Conservation (phyloP, 2,329 filamentous ascomycete species). For the Cladophialophora psammophila region DNA sequence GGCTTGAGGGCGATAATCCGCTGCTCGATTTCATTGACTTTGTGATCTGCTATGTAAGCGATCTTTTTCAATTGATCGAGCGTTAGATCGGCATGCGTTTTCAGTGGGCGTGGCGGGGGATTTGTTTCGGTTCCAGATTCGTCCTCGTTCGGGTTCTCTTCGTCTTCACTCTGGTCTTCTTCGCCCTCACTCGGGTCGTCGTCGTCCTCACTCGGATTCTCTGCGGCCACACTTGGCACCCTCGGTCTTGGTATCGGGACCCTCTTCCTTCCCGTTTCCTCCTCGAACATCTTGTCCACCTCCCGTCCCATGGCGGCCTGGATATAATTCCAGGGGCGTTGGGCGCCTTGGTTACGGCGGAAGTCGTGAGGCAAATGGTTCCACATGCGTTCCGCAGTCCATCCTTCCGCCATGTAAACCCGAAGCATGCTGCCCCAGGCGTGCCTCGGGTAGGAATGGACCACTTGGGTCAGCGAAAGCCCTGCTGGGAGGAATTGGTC, state of each 20-base stretch:
- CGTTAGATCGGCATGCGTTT: too few relatives aligned
- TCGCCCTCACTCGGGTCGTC: neutral
- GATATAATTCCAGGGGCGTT: slow-evolving; percentile 38
- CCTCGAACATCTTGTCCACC: slow-evolving; percentile 31
- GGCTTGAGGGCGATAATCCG: too few relatives aligned
- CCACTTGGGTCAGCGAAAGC: slow-evolving; percentile 32
- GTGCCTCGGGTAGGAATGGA: slow-evolving; percentile 34
- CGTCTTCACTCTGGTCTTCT: too few relatives aligned
- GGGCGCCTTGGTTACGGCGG: slow-evolving; percentile 7
- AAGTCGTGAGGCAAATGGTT: slow-evolving; percentile 26
- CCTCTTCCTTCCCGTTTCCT: slow-evolving; percentile 2
- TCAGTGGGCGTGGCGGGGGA: too few relatives aligned
- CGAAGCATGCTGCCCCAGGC: slow-evolving; percentile 37
- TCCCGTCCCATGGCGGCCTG: slow-evolving; percentile 36
- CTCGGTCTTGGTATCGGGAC: neutral
- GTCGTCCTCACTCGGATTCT: neutral
- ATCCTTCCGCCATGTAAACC: slow-evolving; percentile 36
- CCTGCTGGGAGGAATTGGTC: slow-evolving; percentile 29
- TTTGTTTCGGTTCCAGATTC: too few relatives aligned
- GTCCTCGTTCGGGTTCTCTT: too few relatives aligned
- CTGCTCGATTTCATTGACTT: too few relatives aligned
- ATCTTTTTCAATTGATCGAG: too few relatives aligned
- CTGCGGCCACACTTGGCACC: neutral
- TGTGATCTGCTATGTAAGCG: too few relatives aligned
- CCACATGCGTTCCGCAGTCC: slow-evolving; percentile 32